Percentiles rank a stretch among this genome's conserved stretches.
phyloP scores from a whole-genome alignment of 306 rosid species.

The Luffa acutangula region DNA sequence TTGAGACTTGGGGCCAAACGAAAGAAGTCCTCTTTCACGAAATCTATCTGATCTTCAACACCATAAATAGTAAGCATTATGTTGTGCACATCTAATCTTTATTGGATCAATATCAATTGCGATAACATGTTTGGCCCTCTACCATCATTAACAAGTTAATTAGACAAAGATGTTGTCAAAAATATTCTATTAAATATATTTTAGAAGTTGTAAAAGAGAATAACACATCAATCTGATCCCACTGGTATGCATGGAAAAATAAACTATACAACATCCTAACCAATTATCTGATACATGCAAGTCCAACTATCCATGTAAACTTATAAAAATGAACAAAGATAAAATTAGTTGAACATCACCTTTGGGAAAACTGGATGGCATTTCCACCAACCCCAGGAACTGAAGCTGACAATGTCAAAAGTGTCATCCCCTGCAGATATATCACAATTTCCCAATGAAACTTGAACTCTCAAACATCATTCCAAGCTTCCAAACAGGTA shows the following conservation, averaged over 20 bases:
- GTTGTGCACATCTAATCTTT: constrained; percentile 66
- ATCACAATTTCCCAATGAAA: too few relatives aligned
- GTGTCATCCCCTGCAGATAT: too few relatives aligned
- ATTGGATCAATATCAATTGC: constrained; percentile 78
- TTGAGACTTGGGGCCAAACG: constrained; percentile 60
- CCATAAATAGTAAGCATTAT: constrained; percentile 82
- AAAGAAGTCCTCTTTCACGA: constrained; percentile 70
- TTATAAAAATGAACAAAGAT: constrained; percentile 6
- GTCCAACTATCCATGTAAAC: not conserved
- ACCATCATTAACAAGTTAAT: constrained; percentile 11
- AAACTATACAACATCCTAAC: not conserved
- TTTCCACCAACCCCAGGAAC: constrained; percentile 96
- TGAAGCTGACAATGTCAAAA: too few relatives aligned
- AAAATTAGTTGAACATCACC: constrained; percentile 17
- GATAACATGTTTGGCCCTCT: constrained; percentile 61
- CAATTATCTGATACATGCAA: not conserved
- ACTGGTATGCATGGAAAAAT: not conserved
- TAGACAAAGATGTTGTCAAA: not conserved
- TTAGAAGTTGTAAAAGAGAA: not conserved
- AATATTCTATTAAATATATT: not conserved
- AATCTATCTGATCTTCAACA: constrained; percentile 64
- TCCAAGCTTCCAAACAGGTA: too few relatives aligned
- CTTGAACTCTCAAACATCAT: too few relatives aligned
- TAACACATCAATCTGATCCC: not conserved
- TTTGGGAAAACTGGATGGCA: constrained; percentile 77